These are phyloP conservation scores for Phenoliferia sp. DNA, from an alignment of 1,284 basidiomycete genomes.

Conservation along the genomic window DNA sequence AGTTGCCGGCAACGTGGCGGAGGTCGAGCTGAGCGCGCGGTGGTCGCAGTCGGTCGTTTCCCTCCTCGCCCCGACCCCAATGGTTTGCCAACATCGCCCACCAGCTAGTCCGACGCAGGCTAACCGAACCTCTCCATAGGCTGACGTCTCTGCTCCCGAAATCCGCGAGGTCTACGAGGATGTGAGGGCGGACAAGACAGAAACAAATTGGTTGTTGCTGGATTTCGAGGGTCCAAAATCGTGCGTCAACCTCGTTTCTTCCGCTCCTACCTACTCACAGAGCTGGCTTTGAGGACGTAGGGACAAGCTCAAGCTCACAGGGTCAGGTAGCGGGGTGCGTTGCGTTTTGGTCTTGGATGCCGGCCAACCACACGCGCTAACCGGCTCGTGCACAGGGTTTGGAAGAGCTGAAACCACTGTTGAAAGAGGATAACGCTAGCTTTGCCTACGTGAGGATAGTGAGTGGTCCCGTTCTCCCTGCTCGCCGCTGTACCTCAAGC, in stretches of 20 bases:
- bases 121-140: neutral
- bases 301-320: conserved; percentile 22
- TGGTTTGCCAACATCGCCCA: no score
- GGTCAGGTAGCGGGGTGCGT: conserved; percentile 22
- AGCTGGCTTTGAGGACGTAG: neutral
- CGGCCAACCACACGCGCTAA: neutral
- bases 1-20: neutral
- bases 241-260: neutral
- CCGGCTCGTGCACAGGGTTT: conserved; percentile 7
- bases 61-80: neutral
- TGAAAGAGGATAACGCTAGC: conserved; percentile 17
- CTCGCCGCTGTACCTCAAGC: neutral
- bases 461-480: neutral
- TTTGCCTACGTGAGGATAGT: conserved; percentile 29
- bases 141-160: conserved; percentile 24
- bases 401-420: conserved; percentile 22
- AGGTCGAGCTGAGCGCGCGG: no score
- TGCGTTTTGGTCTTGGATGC: neutral
- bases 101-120: neutral
- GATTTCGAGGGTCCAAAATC: conserved; percentile 16
- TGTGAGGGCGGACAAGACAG: conserved; percentile 28
- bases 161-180: conserved; percentile 28
- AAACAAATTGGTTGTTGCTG: conserved; percentile 28
- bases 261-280: neutral
- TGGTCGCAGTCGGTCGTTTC: no score